These are phyloP conservation scores for Aspergillus alliaceus DNA, from an alignment of 2,329 filamentous ascomycete genomes.

Conservation along the genomic window DNA sequence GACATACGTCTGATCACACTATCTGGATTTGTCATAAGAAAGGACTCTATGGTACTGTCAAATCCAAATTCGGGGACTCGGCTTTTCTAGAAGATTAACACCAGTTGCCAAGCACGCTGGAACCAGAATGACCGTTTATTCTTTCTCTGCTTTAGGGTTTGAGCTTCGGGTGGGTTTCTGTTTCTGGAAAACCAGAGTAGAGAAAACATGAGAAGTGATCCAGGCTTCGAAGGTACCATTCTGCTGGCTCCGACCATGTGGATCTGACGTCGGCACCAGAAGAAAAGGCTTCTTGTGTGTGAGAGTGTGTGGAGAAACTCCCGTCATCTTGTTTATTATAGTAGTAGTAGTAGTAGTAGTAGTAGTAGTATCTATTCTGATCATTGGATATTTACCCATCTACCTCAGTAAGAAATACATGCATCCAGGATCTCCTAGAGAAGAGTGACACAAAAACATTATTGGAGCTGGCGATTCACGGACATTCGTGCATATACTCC, in stretches of 20 bases:
- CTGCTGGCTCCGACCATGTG: constrained; percentile 22
- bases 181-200: neutral
- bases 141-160: neutral
- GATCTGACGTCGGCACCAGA: constrained; percentile 24
- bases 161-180: neutral
- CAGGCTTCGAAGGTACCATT: constrained; percentile 8
- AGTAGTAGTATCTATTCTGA: too few species aligned
- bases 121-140: neutral
- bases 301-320: neutral
- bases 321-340: too few species aligned
- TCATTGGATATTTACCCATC: neutral
- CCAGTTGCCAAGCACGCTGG: constrained; percentile 2
- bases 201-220: constrained; percentile 4
- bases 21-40: too few species aligned
- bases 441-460: constrained; percentile 2
- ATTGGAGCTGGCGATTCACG: neutral
- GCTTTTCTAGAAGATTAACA: neutral
- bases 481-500: neutral
- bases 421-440: neutral
- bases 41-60: neutral
- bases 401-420: neutral
- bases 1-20: too few species aligned
- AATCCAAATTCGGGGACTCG: neutral
- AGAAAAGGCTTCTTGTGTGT: neutral
- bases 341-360: too few species aligned